Conservation (phyloP, 148 eudicot species). For the Rhododendron henanense region DNA sequence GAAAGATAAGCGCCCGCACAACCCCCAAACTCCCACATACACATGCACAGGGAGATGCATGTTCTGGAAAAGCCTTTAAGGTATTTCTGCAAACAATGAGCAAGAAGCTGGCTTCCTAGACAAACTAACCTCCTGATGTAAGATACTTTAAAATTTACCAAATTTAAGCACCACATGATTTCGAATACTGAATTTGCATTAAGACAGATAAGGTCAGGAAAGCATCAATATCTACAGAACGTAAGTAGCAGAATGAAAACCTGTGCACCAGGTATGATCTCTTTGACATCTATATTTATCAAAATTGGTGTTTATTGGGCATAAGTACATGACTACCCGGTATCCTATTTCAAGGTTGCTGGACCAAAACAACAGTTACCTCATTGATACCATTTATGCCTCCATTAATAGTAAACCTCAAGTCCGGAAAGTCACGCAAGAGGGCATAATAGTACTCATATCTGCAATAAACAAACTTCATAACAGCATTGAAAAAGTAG, state of each 20-base stretch:
- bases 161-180: background rate
- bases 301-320: background rate
- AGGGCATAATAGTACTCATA: slow-evolving; percentile 88
- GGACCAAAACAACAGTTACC: slow-evolving; percentile 32
- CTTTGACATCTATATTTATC: background rate
- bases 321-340: background rate
- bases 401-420: slow-evolving; percentile 84
- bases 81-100: background rate
- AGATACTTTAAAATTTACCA: background rate
- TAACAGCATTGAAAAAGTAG: background rate
- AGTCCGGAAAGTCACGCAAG: slow-evolving; percentile 93
- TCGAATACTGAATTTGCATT: background rate
- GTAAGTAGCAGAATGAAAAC: background rate
- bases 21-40: background rate
- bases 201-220: background rate
- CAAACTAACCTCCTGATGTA: background rate
- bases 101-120: background rate
- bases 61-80: background rate
- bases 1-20: background rate
- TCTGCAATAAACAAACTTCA: slow-evolving; percentile 39
- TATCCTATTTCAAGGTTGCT: background rate
- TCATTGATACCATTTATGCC: slow-evolving; percentile 82
- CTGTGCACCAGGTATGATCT: background rate
- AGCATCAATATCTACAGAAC: background rate
- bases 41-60: background rate